Conservation (phyloP, 305 asterid species). For the Fraxinus platypoda region DNA sequence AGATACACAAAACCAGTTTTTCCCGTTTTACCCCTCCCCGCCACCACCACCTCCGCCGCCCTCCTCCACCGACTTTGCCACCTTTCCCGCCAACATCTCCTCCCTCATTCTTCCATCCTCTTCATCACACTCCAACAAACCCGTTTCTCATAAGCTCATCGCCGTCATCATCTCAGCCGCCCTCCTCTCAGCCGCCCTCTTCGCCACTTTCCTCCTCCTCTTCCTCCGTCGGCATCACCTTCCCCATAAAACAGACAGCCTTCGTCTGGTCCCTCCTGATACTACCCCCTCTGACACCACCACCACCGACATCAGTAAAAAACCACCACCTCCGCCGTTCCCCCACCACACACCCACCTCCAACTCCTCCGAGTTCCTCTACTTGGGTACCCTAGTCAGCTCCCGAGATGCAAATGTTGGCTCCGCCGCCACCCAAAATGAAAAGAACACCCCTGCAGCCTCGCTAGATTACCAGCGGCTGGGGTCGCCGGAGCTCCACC, state of each 20-base stretch:
- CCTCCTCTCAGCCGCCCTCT: conserved; percentile 21
- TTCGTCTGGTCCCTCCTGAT: conserved; percentile 46
- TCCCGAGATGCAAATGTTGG: conserved; percentile 38
- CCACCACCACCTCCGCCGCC: conserved; percentile 26
- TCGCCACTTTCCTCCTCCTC: conserved; percentile 23
- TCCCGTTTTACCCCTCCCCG: conserved; percentile 27
- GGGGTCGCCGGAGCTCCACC: conserved; percentile 84
- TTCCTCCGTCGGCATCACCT: conserved; percentile 30
- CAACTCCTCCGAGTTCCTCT: conserved; percentile 36
- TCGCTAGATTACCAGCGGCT: conserved; percentile 37
- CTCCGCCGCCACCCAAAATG: conserved; percentile 22
- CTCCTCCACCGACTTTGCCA: conserved; percentile 20
- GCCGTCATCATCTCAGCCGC: conserved; percentile 30
- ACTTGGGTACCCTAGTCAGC: conserved; percentile 37
- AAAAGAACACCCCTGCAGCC: conserved; percentile 19
- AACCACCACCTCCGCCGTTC: conserved; percentile 19
- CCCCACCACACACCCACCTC: conserved; percentile 27
- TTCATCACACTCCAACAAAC: conserved; percentile 26
- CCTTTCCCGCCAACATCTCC: conserved; percentile 53
- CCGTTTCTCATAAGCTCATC: conserved; percentile 35
- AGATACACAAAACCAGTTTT: conserved; percentile 24
- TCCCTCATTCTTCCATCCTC: conserved; percentile 43
- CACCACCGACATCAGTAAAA: conserved; percentile 11
- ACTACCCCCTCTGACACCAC: conserved; percentile 36
- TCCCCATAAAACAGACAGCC: conserved; percentile 32